phyloP scores from a whole-genome alignment of 1,139 yeast species.

The Kodamaea ohmeri region DNA sequence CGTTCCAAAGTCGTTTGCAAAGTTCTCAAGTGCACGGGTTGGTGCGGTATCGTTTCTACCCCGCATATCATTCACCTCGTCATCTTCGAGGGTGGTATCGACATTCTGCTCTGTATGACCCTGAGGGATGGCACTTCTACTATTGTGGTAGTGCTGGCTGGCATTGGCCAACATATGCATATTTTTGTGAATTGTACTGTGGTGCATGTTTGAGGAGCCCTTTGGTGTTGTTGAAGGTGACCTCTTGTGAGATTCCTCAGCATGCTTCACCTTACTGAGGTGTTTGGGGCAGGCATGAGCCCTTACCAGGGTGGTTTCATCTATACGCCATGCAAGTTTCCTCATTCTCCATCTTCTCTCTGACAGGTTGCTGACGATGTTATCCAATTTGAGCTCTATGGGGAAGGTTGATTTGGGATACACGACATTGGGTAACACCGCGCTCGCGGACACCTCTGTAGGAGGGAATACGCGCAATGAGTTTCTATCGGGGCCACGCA shows the following conservation, averaged over 20 bases:
- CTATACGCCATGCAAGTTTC: conserved; percentile 85
- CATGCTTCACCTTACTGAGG: conserved; percentile 40
- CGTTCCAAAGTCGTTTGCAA: conserved; percentile 29
- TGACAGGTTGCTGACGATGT: conserved; percentile 52
- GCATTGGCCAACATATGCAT: conserved; percentile 20
- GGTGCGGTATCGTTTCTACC: conserved; percentile 28
- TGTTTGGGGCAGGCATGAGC: conserved; percentile 60
- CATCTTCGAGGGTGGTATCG: conserved; percentile 13
- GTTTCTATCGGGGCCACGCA: conserved; percentile 81
- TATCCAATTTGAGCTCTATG: conserved; percentile 77
- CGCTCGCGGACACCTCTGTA: conserved; percentile 82
- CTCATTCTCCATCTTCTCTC: conserved; percentile 90
- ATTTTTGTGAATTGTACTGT: conserved; percentile 39
- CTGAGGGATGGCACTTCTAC: conserved; percentile 2
- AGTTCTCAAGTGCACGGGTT: conserved; percentile 25
- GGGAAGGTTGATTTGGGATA: conserved; percentile 87
- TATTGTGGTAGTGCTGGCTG: conserved; percentile 11
- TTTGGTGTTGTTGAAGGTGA: conserved; percentile 9
- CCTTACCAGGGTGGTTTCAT: conserved; percentile 67
- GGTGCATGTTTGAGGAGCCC: conserved; percentile 29
- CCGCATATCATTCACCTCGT: conserved; percentile 14
- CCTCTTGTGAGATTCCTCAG: conserved; percentile 45
- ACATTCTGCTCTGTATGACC: conserved; percentile 7
- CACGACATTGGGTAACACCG: conserved; percentile 82
- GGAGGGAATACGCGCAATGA: conserved; percentile 94